Conservation (phyloP, 192 early-diverging fungal species). For the Borealophlyctis nickersoniae region DNA sequence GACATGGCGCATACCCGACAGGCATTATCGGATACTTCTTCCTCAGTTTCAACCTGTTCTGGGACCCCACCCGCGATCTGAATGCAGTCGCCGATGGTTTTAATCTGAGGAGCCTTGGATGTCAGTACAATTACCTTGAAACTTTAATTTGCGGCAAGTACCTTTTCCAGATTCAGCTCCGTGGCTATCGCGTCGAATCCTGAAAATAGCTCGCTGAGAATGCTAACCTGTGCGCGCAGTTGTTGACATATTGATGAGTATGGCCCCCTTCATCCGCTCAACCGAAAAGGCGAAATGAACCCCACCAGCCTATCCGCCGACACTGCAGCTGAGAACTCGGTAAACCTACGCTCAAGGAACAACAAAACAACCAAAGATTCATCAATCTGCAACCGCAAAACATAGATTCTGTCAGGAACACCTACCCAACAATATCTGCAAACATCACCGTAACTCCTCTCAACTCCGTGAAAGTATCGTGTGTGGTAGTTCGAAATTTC, state of each 20-base stretch:
- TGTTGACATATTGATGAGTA: too few species aligned
- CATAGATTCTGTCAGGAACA: not conserved
- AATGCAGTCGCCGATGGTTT: slow-evolving; percentile 38
- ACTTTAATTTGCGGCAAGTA: not conserved
- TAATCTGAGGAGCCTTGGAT: slow-evolving; percentile 20
- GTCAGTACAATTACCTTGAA: slow-evolving; percentile 6
- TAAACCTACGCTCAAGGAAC: slow-evolving; percentile 16
- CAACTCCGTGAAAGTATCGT: slow-evolving; percentile 33
- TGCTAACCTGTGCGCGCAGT: slow-evolving; percentile 19
- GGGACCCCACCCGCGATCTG: slow-evolving; percentile 35
- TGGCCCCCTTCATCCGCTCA: not conserved
- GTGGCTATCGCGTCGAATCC: slow-evolving; percentile 31
- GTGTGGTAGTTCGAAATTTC: slow-evolving; percentile 8
- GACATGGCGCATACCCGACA: slow-evolving; percentile 25
- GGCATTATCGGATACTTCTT: slow-evolving; percentile 16
- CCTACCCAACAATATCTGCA: slow-evolving; percentile 39
- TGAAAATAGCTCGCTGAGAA: slow-evolving; percentile 33
- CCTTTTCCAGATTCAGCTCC: slow-evolving; percentile 34
- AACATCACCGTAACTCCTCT: slow-evolving; percentile 35
- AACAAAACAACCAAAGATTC: not conserved
- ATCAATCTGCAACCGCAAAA: not conserved
- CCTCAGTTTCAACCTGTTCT: slow-evolving; percentile 23
- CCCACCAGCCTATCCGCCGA: slow-evolving; percentile 26
- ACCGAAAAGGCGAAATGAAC: too few species aligned
- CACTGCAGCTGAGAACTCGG: slow-evolving; percentile 26